These are phyloP conservation scores for Arthrobotrys pseudoclavata DNA, from an alignment of 2,329 filamentous ascomycete genomes.

Conservation along the genomic window DNA sequence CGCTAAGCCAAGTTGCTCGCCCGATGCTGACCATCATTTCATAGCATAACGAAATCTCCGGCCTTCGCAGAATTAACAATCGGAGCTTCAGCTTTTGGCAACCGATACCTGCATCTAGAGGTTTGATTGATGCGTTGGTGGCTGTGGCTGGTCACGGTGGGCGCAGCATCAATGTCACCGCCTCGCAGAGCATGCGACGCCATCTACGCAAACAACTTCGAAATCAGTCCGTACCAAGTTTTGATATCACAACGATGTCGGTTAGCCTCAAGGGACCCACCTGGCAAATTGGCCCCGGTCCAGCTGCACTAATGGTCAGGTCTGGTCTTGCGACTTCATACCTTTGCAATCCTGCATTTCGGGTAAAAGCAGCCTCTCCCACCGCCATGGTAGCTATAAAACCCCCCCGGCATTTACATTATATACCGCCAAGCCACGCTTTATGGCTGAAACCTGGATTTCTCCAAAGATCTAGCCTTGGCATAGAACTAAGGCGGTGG, in stretches of 20 bases:
- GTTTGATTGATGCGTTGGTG: background rate
- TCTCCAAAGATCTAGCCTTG: background rate
- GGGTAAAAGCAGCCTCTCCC: slow-evolving; percentile 13
- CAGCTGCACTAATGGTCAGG: slow-evolving; percentile 32
- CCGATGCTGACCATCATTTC: slow-evolving; percentile 2
- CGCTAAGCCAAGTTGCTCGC: slow-evolving; percentile 28
- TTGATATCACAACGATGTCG: background rate
- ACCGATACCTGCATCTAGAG: no score
- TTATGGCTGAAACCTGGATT: background rate
- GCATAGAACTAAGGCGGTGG: no score
- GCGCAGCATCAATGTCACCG: slow-evolving; percentile 28
- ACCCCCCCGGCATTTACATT: background rate
- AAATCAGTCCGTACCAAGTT: background rate
- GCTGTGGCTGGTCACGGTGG: slow-evolving; percentile 4
- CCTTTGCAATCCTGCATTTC: slow-evolving; percentile 15
- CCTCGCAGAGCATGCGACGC: background rate
- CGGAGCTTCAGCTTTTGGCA: slow-evolving; percentile 12
- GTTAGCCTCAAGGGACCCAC: background rate
- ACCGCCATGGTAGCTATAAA: slow-evolving; percentile 17
- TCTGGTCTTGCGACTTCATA: background rate
- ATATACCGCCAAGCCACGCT: background rate
- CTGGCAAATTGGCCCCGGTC: slow-evolving; percentile 5
- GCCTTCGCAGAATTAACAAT: slow-evolving; percentile 8
- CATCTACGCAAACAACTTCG: background rate
- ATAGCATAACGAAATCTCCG: background rate